Evolutionary conservation across 805 yeast species (phyloP).

Genomic region (Debaryomyces hansenii): DNA sequence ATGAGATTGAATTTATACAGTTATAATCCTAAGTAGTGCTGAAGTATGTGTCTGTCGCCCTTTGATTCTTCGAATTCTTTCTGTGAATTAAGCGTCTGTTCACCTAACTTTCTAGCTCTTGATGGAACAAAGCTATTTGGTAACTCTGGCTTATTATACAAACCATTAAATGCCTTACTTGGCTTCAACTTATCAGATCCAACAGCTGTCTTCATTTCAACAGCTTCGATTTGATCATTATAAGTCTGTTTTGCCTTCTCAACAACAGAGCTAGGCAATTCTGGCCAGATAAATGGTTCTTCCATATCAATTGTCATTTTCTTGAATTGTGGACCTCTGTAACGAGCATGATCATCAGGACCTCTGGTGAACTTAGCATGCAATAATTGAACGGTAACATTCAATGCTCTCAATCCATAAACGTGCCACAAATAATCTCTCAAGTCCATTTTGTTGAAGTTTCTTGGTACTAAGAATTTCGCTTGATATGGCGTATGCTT

Average conservation of each 20-base stretch:
- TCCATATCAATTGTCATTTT: conserved; percentile 97
- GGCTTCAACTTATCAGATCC: conserved; percentile 76
- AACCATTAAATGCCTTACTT: conserved; percentile 72
- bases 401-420: conserved; percentile 87
- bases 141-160: conserved; percentile 46
- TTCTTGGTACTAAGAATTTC: conserved; percentile 89
- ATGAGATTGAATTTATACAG: conserved; percentile 3
- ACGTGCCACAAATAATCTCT: conserved; percentile 91
- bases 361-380: conserved; percentile 66
- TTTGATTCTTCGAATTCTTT: conserved; percentile 21
- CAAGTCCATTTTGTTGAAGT: conserved; percentile 90
- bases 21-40: conserved; percentile 29
- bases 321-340: conserved; percentile 77
- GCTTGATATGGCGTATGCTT: conserved; percentile 97
- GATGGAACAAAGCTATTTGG: conserved; percentile 40
- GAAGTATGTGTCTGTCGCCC: conserved; percentile 30
- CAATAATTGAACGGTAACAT: conserved; percentile 80
- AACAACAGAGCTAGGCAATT: conserved; percentile 37
- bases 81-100: conserved; percentile 15
- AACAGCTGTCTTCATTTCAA: conserved; percentile 47
- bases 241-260: conserved; percentile 37
- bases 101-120: conserved; percentile 24
- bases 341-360: conserved; percentile 60
- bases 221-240: conserved; percentile 50
- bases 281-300: conserved; percentile 97